Evolutionary conservation across 2,329 filamentous ascomycete genomes (phyloP).

Genomic region (Aspergillus udagawae): DNA sequence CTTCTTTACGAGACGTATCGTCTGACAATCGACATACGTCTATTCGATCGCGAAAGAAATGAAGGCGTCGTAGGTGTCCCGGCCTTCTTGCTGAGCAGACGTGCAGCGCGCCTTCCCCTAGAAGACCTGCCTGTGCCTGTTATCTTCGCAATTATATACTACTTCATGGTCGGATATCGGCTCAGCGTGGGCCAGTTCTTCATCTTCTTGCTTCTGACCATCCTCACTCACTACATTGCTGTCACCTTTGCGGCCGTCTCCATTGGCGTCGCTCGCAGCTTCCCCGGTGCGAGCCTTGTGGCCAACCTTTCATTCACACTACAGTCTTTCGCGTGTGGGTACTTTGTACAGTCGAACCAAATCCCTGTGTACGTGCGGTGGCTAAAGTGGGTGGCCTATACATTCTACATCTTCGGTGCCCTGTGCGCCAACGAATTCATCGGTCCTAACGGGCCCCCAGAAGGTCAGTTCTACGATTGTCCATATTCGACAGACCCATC

Average conservation of each 20-base stretch:
- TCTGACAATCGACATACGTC: slow-evolving; percentile 67
- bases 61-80: slow-evolving; percentile 68
- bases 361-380: slow-evolving; percentile 76
- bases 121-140: slow-evolving; percentile 72
- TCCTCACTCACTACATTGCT: slow-evolving; percentile 70
- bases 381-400: slow-evolving; percentile 54
- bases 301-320: slow-evolving; percentile 70
- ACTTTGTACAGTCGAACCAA: slow-evolving; percentile 68
- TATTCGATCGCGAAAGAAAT: slow-evolving; percentile 71
- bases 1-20: slow-evolving; percentile 73
- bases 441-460: slow-evolving; percentile 29
- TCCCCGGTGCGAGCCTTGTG: slow-evolving; percentile 67
- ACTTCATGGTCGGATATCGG: slow-evolving; percentile 75
- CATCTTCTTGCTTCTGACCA: slow-evolving; percentile 64
- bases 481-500: slow-evolving; percentile 58
- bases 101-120: slow-evolving; percentile 63
- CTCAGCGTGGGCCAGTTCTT: slow-evolving; percentile 62
- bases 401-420: slow-evolving; percentile 63
- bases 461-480: slow-evolving; percentile 68
- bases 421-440: slow-evolving; percentile 69
- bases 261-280: slow-evolving; percentile 62
- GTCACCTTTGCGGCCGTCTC: slow-evolving; percentile 68
- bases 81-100: slow-evolving; percentile 66
- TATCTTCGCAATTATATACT: slow-evolving; percentile 66
- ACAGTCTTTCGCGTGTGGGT: slow-evolving; percentile 71